These are phyloP conservation scores for Penicillium verrucosum DNA, from an alignment of 2,329 filamentous ascomycete genomes.

Conservation along the genomic window DNA sequence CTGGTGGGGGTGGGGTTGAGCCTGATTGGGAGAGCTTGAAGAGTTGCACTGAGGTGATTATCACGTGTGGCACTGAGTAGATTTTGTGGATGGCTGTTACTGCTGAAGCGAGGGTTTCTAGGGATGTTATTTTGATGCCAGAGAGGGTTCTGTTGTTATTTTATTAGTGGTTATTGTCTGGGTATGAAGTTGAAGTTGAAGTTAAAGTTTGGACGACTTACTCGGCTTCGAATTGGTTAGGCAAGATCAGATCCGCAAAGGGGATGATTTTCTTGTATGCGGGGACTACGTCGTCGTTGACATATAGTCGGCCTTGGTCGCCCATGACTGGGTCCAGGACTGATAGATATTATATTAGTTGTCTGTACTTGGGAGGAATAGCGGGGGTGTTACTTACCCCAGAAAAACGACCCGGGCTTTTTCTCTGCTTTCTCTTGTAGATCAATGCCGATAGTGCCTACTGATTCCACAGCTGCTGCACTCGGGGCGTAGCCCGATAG, in stretches of 20 bases:
- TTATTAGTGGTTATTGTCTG: background rate
- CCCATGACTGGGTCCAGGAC: conserved; percentile 98
- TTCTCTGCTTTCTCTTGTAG: conserved; percentile 63
- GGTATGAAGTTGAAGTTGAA: background rate
- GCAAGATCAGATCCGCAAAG: conserved; percentile 85
- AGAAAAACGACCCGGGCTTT: conserved; percentile 79
- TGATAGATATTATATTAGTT: conserved; percentile 27
- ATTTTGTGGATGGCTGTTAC: conserved; percentile 72
- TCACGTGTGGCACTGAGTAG: conserved; percentile 78
- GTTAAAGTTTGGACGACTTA: conserved; percentile 44
- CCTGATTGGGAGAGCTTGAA: conserved; percentile 49
- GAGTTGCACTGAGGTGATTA: conserved; percentile 86
- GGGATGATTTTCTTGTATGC: conserved; percentile 78
- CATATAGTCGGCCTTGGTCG: conserved; percentile 87
- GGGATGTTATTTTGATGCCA: conserved; percentile 75
- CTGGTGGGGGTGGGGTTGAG: conserved; percentile 29
- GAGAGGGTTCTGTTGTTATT: conserved; percentile 68
- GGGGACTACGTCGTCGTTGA: conserved; percentile 85
- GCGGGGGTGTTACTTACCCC: conserved; percentile 52
- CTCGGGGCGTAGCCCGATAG: conserved; percentile 92
- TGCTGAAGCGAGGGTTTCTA: conserved; percentile 68
- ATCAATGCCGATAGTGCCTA: conserved; percentile 79
- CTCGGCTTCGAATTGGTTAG: conserved; percentile 98
- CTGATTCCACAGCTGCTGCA: conserved; percentile 75
- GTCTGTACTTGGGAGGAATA: background rate